phyloP scores from a whole-genome alignment of 441 rosid species.

The Gossypium davidsonii region DNA sequence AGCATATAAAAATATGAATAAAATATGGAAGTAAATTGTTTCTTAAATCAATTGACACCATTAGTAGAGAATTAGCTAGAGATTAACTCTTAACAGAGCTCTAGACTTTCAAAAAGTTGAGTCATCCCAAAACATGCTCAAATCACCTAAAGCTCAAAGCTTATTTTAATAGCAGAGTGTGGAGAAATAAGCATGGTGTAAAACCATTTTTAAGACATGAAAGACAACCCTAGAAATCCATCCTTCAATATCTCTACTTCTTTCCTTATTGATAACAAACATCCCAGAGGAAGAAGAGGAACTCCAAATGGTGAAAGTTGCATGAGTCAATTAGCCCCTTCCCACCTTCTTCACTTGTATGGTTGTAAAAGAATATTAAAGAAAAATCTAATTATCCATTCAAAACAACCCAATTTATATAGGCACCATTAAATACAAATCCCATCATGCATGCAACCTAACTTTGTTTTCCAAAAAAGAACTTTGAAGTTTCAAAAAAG shows the following conservation, averaged over 20 bases:
- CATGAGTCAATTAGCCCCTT: constrained; percentile 3
- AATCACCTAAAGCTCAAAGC: not conserved
- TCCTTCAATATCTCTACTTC: not conserved
- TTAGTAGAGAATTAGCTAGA: not conserved
- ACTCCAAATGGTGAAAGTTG: not conserved
- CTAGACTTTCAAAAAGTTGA: not conserved
- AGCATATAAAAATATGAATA: not conserved
- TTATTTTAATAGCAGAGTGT: not conserved
- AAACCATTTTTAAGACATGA: not conserved
- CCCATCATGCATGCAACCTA: not conserved
- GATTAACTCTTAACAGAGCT: not conserved
- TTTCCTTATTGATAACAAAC: not conserved
- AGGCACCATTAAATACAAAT: not conserved
- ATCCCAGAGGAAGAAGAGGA: not conserved
- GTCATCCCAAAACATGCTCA: not conserved
- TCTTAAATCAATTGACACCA: not conserved
- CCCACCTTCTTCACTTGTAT: not conserved
- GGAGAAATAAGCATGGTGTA: not conserved
- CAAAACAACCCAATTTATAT: not conserved
- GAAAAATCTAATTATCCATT: constrained; percentile 1
- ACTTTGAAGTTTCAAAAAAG: not conserved
- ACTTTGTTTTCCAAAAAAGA: not conserved
- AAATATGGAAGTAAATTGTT: not conserved
- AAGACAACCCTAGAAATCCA: not conserved
- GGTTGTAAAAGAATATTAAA: not conserved